Evolutionary conservation across 208 protist genomes (phyloP).

Genomic region (Porcisia deanei): DNA sequence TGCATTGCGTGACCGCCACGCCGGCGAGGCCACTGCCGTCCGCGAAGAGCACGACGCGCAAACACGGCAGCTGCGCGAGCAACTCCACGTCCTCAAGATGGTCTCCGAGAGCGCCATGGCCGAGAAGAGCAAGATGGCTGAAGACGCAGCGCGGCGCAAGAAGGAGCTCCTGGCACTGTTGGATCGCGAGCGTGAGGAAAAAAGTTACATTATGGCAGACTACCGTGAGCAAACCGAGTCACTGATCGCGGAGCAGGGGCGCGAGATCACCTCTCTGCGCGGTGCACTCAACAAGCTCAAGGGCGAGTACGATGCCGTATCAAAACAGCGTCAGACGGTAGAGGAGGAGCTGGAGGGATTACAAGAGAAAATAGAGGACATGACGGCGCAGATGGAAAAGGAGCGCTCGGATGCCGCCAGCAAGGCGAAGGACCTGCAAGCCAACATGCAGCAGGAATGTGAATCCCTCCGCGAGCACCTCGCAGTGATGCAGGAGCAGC

Average conservation of each 20-base stretch:
- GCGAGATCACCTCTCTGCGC: slow-evolving; percentile 81
- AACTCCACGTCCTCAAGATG: slow-evolving; percentile 76
- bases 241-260: slow-evolving; percentile 84
- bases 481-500: slow-evolving; percentile 44
- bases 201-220: slow-evolving; percentile 86
- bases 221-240: slow-evolving; percentile 89
- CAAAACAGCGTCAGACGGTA: slow-evolving; percentile 38
- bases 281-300: slow-evolving; percentile 50
- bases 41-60: slow-evolving; percentile 69
- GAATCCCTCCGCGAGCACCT: slow-evolving; percentile 50
- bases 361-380: slow-evolving; percentile 38
- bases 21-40: slow-evolving; percentile 41
- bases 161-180: slow-evolving; percentile 71
- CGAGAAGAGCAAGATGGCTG: slow-evolving; percentile 61
- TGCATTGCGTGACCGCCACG: slow-evolving; percentile 41
- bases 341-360: slow-evolving; percentile 41
- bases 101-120: slow-evolving; percentile 72
- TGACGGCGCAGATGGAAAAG: slow-evolving; percentile 37
- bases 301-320: slow-evolving; percentile 46
- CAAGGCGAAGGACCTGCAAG: slow-evolving; percentile 45
- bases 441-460: slow-evolving; percentile 40
- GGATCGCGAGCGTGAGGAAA: slow-evolving; percentile 83
- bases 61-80: slow-evolving; percentile 72
- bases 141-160: slow-evolving; percentile 67
- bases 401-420: slow-evolving; percentile 51